These are phyloP conservation scores for Hypoxylon perforatum DNA, from an alignment of 495 filamentous ascomycete species.

Conservation along the genomic window DNA sequence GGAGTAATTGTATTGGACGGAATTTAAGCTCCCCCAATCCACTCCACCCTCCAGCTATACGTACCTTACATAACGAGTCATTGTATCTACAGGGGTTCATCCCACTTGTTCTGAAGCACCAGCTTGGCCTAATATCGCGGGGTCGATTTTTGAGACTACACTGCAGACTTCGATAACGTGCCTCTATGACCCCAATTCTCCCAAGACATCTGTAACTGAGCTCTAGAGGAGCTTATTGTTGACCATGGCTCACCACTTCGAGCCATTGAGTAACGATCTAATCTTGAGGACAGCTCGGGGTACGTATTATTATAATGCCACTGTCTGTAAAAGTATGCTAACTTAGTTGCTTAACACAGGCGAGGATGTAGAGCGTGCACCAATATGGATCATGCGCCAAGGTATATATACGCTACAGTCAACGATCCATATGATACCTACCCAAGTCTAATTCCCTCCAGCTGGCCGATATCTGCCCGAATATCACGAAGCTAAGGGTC, in stretches of 20 bases:
- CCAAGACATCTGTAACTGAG: background rate
- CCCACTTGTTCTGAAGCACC: constrained; percentile 34
- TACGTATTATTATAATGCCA: constrained; percentile 52
- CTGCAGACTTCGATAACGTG: background rate
- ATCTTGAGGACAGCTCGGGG: constrained; percentile 88
- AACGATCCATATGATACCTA: background rate
- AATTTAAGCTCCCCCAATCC: background rate
- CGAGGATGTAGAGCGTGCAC: constrained; percentile 87
- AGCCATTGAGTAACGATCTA: constrained; percentile 88
- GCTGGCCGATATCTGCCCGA: constrained; percentile 97
- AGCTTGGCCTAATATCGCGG: too few relatives aligned
- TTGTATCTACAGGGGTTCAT: constrained; percentile 31
- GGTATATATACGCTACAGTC: constrained; percentile 60
- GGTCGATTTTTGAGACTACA: constrained; percentile 4
- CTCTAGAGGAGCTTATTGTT: constrained; percentile 2
- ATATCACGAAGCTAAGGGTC: constrained; percentile 93
- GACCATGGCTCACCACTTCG: constrained; percentile 72
- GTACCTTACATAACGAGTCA: constrained; percentile 3
- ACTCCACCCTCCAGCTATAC: background rate
- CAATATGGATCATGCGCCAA: constrained; percentile 99
- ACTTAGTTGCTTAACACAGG: constrained; percentile 62
- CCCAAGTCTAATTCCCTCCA: constrained; percentile 48
- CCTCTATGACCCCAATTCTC: background rate
- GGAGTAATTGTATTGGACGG: constrained; percentile 14
- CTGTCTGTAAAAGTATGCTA: constrained; percentile 30